These are phyloP conservation scores for Sclerotinia spermophila DNA, from an alignment of 2,329 filamentous ascomycete species.

Conservation along the genomic window DNA sequence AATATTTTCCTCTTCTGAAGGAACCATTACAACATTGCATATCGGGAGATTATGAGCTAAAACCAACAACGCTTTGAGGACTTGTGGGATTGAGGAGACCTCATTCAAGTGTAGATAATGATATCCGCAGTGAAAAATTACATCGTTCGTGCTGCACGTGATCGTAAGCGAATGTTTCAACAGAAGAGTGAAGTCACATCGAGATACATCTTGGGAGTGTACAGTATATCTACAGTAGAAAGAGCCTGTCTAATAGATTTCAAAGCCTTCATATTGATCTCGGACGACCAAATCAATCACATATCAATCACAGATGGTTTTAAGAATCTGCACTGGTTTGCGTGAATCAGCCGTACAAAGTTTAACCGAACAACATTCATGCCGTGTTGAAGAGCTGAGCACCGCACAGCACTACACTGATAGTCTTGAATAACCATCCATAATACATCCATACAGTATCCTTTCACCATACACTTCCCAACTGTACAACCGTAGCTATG, in stretches of 20 bases:
- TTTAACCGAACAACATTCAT: no score
- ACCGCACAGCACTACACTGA: neutral
- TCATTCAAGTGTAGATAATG: no score
- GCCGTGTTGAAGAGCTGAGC: accelerated
- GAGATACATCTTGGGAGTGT: neutral
- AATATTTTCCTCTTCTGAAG: no score
- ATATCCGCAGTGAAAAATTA: no score
- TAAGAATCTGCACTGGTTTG: neutral
- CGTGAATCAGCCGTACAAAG: neutral
- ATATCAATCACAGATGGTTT: neutral
- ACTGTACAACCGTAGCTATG: neutral
- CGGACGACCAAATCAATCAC: neutral
- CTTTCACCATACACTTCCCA: neutral
- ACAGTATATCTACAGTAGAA: neutral
- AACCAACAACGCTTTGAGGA: no score
- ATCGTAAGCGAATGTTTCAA: neutral
- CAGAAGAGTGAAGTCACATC: neutral
- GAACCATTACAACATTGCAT: no score
- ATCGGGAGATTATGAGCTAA: no score
- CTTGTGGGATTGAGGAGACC: no score
- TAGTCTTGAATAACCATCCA: neutral
- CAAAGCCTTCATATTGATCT: no score
- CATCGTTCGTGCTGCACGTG: neutral
- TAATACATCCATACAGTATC: neutral
- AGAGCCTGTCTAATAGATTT: neutral